Percentiles rank a stretch among this genome's conserved stretches.
Evolutionary conservation across 2,329 filamentous ascomycete genomes (phyloP).

Genomic region (Blumeria graminis): DNA sequence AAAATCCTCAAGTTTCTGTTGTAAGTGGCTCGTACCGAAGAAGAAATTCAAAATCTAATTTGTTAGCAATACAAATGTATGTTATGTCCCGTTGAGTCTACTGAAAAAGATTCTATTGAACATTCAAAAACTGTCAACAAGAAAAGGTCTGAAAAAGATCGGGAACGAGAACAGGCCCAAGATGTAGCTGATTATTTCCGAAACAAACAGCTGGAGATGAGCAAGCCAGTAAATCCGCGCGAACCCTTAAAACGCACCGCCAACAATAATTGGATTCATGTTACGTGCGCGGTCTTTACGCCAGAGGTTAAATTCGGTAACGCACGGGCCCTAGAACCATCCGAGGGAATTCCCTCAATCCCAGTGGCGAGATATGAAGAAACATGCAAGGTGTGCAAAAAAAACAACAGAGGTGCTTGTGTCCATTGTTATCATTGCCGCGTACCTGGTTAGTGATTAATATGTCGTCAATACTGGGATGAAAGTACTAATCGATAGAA

Average conservation of each 20-base stretch:
- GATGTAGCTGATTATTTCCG: slow-evolving; percentile 63
- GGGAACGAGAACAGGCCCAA: slow-evolving; percentile 63
- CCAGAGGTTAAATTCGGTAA: slow-evolving; percentile 84
- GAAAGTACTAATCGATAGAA: slow-evolving; percentile 3
- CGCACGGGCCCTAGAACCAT: slow-evolving; percentile 56
- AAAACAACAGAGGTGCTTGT: slow-evolving; percentile 43
- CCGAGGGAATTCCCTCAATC: slow-evolving; percentile 75
- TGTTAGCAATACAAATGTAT: slow-evolving; percentile 68
- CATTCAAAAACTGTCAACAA: slow-evolving; percentile 53
- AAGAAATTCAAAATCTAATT: slow-evolving; percentile 7
- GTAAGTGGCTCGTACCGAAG: slow-evolving; percentile 24
- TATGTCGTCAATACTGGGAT: slow-evolving; percentile 3
- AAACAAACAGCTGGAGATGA: slow-evolving; percentile 59
- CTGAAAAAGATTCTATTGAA: slow-evolving; percentile 64
- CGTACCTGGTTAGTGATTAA: slow-evolving; percentile 16
- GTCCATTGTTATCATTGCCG: slow-evolving; percentile 59
- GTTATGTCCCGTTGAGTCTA: slow-evolving; percentile 63
- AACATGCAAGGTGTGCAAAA: slow-evolving; percentile 64
- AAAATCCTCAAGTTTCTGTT: slow-evolving; percentile 77
- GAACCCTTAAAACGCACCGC: slow-evolving; percentile 84
- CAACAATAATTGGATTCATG: slow-evolving; percentile 96
- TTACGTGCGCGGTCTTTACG: slow-evolving; percentile 77
- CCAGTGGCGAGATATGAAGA: slow-evolving; percentile 48
- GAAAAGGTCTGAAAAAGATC: slow-evolving; percentile 83
- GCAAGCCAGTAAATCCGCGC: slow-evolving; percentile 60